Conservation (phyloP, 2,329 filamentous ascomycete species). For the Decorospora gaudefroyi region DNA sequence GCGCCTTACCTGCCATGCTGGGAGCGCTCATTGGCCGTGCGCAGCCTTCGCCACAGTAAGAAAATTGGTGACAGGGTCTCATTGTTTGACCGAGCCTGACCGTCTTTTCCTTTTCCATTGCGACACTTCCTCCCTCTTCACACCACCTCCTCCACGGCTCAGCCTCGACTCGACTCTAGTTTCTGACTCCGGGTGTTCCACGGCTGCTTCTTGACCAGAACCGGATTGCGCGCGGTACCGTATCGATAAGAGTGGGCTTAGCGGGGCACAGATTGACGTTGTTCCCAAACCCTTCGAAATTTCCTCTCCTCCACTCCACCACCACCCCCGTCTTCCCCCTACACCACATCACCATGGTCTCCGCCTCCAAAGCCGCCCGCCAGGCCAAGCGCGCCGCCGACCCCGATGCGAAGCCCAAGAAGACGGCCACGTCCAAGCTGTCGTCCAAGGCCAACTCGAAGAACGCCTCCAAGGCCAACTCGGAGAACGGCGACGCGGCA, state of each 20-base stretch:
- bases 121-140: neutral
- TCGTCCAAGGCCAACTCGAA: conserved; percentile 71
- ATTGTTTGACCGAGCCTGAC: conserved; percentile 19
- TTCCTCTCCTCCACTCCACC: conserved; percentile 31
- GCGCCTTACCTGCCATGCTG: conserved; percentile 28
- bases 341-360: conserved; percentile 60
- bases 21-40: conserved; percentile 27
- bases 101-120: conserved; percentile 7
- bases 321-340: conserved; percentile 20
- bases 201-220: conserved; percentile 13
- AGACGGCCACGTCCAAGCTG: conserved; percentile 73
- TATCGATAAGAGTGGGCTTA: conserved; percentile 28
- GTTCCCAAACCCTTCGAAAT: conserved; percentile 30
- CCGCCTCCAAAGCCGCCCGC: conserved; percentile 70
- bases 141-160: conserved; percentile 7
- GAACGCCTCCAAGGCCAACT: conserved; percentile 64
- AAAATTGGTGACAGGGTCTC: conserved; percentile 29
- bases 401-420: conserved; percentile 70
- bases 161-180: conserved; percentile 17
- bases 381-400: conserved; percentile 65
- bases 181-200: conserved; percentile 17
- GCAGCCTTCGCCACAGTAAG: conserved; percentile 26
- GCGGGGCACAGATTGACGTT: conserved; percentile 29
- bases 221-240: conserved; percentile 4
- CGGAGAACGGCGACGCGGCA: conserved; percentile 72